Evolutionary conservation across 257 asterid genomes (phyloP).

Genomic region (Forsythia viridissima): DNA sequence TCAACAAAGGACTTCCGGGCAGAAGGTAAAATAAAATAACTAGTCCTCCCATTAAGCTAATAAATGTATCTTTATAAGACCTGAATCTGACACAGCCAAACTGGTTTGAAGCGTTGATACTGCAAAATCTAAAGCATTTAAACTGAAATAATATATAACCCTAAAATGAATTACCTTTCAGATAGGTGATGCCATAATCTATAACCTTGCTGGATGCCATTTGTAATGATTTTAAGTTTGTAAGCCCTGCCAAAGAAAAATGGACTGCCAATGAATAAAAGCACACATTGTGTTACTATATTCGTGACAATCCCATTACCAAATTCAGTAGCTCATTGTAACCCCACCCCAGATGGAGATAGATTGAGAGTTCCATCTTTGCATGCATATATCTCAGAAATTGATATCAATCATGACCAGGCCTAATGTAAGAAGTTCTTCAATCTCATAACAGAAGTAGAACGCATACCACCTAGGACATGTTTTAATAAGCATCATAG

Average conservation of each 20-base stretch:
- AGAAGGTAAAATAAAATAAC: not conserved
- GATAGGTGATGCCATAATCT: conserved; percentile 66
- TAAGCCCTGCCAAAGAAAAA: conserved; percentile 49
- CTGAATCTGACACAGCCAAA: not conserved
- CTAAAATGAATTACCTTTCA: conserved; percentile 47
- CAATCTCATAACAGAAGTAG: not conserved
- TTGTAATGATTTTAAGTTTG: conserved; percentile 71
- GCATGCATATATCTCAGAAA: not conserved
- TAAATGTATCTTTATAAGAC: not conserved
- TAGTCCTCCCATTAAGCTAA: not conserved
- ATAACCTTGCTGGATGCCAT: conserved; percentile 86
- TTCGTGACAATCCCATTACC: not conserved
- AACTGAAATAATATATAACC: not conserved
- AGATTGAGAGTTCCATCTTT: not conserved
- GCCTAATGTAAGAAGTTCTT: not conserved
- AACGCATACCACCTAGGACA: not conserved
- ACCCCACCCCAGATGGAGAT: not conserved
- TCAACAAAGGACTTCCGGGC: not conserved
- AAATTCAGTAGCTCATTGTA: not conserved
- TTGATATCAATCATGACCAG: not conserved
- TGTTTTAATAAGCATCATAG: not conserved
- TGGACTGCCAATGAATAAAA: not conserved
- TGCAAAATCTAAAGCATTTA: not conserved
- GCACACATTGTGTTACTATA: not conserved
- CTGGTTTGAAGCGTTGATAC: not conserved